Evolutionary conservation across 1,284 basidiomycete genomes (phyloP), one percentile per base, ranked within the genome.

Genomic region (Malassezia pachydermatis): DNA sequence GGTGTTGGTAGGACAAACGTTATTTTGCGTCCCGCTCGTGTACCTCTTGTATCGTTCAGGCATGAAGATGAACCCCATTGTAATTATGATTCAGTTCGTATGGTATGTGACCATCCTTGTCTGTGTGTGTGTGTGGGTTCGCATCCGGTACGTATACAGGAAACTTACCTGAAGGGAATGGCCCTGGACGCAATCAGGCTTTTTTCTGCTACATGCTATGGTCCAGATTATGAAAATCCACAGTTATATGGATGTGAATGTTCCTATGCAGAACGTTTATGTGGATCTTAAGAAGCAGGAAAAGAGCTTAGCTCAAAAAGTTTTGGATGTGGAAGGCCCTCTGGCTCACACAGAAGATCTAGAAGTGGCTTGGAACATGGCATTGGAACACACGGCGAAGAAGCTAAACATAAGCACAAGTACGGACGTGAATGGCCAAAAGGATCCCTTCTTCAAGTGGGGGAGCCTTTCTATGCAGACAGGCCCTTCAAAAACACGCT

Each of bases 131-230:
- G 55, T 60, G 28, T 71, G 67, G 67, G 55, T 58, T 3, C 49
- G 56, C 23, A 58, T 60, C 20, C 39, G 66, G 34, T 57, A 28
- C 27, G 53, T 50, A 9, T n/a, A 7, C 16, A 4, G 4, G 22
- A 17, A 35, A 20, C 23, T 20, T 30, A 27, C 25, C 46, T 27
- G 11, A 58, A 83, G 86, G 45, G 79, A 88, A 60, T 96, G 89
- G 90, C 88, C 88, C 30, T 95, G 92, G 90, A 90, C 96, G 1
- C 92, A 98, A 72, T 88, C 88, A 0, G 90, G 90, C 7, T 96
- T 89, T 74, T 77, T 96, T 44, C 90, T 88, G 0, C 75, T 96
- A n/a, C 92, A 90, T 72, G 81, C 84, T 11, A 75, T 94, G 7
- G 79, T 84, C 48, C 84, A 92, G 82, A 80, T 92, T 61, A 94